Base-by-base conservation (phyloP, 768 basidiomycete species). In the Termitomyces sp. region DNA sequence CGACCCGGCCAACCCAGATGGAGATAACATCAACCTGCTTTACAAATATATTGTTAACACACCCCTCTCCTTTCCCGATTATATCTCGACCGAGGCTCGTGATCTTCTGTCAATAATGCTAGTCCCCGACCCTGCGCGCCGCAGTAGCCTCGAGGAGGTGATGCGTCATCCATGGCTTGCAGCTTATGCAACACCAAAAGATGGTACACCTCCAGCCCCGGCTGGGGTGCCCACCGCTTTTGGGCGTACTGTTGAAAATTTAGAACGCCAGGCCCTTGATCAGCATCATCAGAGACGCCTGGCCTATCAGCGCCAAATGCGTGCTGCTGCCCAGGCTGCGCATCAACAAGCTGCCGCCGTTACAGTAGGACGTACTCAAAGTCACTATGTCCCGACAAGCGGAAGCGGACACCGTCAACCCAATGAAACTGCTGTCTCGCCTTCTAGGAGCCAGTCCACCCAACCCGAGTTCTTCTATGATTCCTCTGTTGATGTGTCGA, bases 21-120 rank as follows among this genome's bases (percentile, higher is more conserved):
- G 97, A 58, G 96, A 99, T 76, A 98, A 99, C 76, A 99, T 98
- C 77, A 98, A 98, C 68, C 82, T 98, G 5, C 76, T 99, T 48
- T 98, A 99, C 84, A 93, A 91, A 70, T 98, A 99, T 74, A 99
- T 99, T 72, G 89, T 98, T 73, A 94, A 88, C 77, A 99, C 97
- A 1, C 90, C 91, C 10, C 85, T 98, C 59, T 90, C 92, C 24
- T 98, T 98, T 78, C 96, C 95, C n/a, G 92, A 96, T 47, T 96
- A 96, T 71, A 85, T 98, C 65, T 91, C 92, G 5, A 68, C 79
- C 9, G 85, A 88, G 56, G 94, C 94, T 33, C 81, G 92, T 51
- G 86, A 94, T 66, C 79, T 98, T 20, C 79, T 98, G 7, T 79
- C 84, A 55, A 83, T 86, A 70, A 98, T 98, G 95, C 88, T 98